Percentiles rank a stretch among this genome's conserved stretches.
These are phyloP conservation scores for Alternaria ventricosa DNA, from an alignment of 2,329 filamentous ascomycete genomes.

Conservation along the genomic window DNA sequence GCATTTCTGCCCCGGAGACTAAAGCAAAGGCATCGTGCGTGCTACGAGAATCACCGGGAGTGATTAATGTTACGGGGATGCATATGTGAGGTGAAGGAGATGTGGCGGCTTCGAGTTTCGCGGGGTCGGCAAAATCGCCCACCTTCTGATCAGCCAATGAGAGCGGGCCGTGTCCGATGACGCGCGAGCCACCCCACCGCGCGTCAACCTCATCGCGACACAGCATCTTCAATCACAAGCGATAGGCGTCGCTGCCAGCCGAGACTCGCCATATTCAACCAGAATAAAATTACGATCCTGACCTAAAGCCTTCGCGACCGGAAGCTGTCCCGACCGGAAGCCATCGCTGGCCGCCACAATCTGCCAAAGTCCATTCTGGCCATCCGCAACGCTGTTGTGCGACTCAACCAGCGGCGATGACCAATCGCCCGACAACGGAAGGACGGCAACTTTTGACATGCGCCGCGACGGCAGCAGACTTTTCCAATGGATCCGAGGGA, in stretches of 20 bases:
- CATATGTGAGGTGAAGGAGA: not conserved
- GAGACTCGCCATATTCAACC: not conserved
- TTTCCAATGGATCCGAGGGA: not conserved
- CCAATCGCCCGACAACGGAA: not conserved
- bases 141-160: not conserved
- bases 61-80: not conserved
- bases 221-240: not conserved
- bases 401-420: not conserved
- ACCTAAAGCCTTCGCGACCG: not conserved
- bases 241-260: not conserved
- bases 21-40: accelerated
- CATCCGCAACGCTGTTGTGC: not conserved
- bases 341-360: not conserved
- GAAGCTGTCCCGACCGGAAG: not conserved
- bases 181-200: not conserved
- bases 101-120: not conserved
- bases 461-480: not conserved
- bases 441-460: not conserved
- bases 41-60: not conserved
- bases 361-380: not conserved
- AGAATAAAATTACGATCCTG: not conserved
- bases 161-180: not conserved
- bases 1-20: not conserved
- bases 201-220: not conserved
- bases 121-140: not conserved